Evolutionary conservation across 164 flowering plant genomes (phyloP), one percentile per base, ranked within the genome.

Genomic region (Macadamia integrifolia): DNA sequence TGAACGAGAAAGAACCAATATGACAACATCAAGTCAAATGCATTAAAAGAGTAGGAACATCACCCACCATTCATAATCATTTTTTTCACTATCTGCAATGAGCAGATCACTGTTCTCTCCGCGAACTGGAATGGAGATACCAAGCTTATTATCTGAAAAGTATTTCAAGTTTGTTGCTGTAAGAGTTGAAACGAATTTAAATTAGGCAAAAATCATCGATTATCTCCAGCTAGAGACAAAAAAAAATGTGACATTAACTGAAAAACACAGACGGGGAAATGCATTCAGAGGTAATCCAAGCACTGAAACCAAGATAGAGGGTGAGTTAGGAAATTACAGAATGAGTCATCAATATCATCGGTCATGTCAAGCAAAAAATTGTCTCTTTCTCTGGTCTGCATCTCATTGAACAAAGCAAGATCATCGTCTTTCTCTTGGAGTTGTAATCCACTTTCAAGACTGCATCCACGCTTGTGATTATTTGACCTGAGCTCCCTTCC

Each of bases 31-130:
- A 17, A 53, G 12, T 53, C 15, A 14, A 17, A 53, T 14, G 57
- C 50, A 53, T 17, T 17, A 11, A 53, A 53, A 53, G 17, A 53
- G 57, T 53, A 53, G 15, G 57, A 53, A 53, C 6, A 17, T 17
- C 62, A 80, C 88, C 62, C 62, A 94, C 98, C 98, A 94, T 58
- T 94, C 98, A 82, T 94, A 94, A 72, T 94, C 98, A 77, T 87
- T 89, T 74, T 94, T 94, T 31, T 88, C 95, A 55, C 83, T 89
- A 31, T 88, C 96, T 1, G 75, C 92, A 79, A 84, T 84, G 44
- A 94, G 92, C 53, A 94, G 80, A 71, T 87, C 91, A 73, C 89
- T 94, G 71, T 85, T 81, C 77, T 88, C 92, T 67, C 93, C 92
- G 57, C 91, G 82, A 67, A 59, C 81, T 28, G 91, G 94, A 80